These are phyloP conservation scores for Colletotrichum graminicola DNA, from an alignment of 2,329 filamentous ascomycete genomes.

Conservation along the genomic window DNA sequence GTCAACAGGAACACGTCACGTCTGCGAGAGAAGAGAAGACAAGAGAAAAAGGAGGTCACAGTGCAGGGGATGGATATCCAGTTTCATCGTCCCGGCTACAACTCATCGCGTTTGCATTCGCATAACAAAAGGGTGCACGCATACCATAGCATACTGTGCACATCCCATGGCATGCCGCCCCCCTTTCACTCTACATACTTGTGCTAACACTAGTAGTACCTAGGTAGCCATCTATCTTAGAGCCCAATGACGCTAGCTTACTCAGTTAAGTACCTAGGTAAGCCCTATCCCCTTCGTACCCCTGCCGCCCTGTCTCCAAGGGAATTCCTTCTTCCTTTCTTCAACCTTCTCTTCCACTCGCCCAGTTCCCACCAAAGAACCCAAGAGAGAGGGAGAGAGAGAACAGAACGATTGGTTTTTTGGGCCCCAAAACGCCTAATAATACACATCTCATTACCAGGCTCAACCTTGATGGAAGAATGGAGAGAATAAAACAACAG, in stretches of 20 bases:
- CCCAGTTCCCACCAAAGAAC: not conserved
- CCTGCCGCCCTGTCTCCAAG: slow-evolving; percentile 16
- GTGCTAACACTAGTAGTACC: too few relatives aligned
- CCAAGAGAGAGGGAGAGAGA: not conserved
- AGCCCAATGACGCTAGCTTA: not conserved
- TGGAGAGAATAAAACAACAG: not conserved
- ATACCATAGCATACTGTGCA: slow-evolving; percentile 8
- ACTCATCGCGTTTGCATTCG: slow-evolving; percentile 6
- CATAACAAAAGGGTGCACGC: not conserved
- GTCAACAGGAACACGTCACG: slow-evolving; percentile 10
- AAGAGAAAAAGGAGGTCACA: not conserved
- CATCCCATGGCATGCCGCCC: slow-evolving; percentile 1
- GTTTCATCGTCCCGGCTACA: not conserved
- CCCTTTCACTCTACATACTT: not conserved
- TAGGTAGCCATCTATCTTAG: not conserved
- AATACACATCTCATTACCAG: slow-evolving; percentile 13
- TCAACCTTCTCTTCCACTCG: not conserved
- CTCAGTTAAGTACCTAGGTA: not conserved
- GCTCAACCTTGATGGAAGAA: slow-evolving; percentile 8
- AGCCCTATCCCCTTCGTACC: not conserved
- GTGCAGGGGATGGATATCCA: not conserved
- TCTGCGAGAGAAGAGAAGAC: not conserved
- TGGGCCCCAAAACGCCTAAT: slow-evolving; percentile 4
- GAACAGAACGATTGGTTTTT: not conserved
- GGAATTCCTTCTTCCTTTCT: slow-evolving; percentile 1